Conservation (phyloP, 2,329 filamentous ascomycete genomes). For the Diaporthe eres region DNA sequence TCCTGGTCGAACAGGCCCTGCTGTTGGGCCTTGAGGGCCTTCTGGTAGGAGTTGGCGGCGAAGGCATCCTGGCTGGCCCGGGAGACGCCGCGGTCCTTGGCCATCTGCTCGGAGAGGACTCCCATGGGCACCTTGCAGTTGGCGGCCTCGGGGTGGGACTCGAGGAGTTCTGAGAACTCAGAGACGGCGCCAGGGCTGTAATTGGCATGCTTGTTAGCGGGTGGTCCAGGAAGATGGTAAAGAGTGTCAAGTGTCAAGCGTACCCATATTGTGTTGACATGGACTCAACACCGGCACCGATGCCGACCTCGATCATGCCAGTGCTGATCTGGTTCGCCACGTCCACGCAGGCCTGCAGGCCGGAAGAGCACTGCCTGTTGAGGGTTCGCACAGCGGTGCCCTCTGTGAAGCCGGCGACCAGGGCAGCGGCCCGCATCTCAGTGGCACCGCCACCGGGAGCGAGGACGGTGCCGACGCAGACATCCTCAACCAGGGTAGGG, state of each 20-base stretch:
- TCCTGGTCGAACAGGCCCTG: constrained; percentile 93
- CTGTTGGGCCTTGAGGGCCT: constrained; percentile 87
- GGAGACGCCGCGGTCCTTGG: constrained; percentile 81
- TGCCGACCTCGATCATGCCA: constrained; percentile 95
- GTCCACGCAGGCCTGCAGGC: constrained; percentile 92
- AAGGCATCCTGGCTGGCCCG: constrained; percentile 90
- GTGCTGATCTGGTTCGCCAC: constrained; percentile 92
- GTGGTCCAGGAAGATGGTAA: neutral
- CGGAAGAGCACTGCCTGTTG: constrained; percentile 95
- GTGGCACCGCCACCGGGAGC: constrained; percentile 95
- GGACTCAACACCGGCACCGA: constrained; percentile 96
- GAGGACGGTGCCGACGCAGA: constrained; percentile 91
- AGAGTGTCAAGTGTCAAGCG: constrained; percentile 47
- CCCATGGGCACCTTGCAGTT: constrained; percentile 99
- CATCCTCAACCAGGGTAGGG: constrained; percentile 89
- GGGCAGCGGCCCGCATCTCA: constrained; percentile 92
- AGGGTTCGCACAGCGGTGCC: constrained; percentile 86
- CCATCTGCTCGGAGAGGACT: constrained; percentile 93
- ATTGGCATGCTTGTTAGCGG: neutral
- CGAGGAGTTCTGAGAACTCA: constrained; percentile 92
- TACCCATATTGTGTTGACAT: constrained; percentile 95
- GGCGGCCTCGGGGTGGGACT: constrained; percentile 83
- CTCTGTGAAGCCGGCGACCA: constrained; percentile 92
- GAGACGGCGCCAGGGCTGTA: constrained; percentile 83
- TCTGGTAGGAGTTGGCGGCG: constrained; percentile 92